phyloP scores from a whole-genome alignment of 2,329 filamentous ascomycete genomes.

The Ustilaginoidea virens region DNA sequence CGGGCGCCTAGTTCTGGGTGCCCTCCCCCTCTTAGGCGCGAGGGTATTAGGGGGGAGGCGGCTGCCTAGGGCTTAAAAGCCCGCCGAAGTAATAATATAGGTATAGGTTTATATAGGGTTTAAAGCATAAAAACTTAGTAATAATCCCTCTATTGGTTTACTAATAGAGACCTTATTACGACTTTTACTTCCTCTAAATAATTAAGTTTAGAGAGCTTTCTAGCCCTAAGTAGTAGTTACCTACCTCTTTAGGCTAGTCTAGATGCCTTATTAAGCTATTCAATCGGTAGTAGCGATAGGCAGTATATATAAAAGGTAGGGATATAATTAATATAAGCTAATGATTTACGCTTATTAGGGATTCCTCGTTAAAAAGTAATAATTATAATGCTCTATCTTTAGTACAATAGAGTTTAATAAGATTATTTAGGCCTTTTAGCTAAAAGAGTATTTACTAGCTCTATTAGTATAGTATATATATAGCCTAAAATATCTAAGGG shows the following conservation, averaged over 20 bases:
- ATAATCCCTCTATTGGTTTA: constrained; percentile 2
- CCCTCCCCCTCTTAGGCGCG: too few species aligned
- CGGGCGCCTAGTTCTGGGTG: too few species aligned
- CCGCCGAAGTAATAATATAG: background rate
- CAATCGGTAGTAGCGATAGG: background rate
- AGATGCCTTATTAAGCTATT: constrained; percentile 2
- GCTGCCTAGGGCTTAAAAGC: too few species aligned
- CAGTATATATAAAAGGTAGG: background rate
- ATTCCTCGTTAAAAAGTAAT: too few species aligned
- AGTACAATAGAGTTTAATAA: constrained; percentile 1
- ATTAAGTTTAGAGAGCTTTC: constrained; percentile 5
- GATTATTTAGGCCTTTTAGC: background rate
- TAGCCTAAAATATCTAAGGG: constrained; percentile 2
- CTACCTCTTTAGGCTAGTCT: constrained; percentile 4
- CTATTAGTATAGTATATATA: background rate
- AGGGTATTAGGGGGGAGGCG: too few species aligned
- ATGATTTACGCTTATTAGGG: background rate
- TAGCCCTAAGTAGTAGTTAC: constrained; percentile 3
- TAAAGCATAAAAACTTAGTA: background rate
- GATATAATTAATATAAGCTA: background rate
- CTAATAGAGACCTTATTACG: constrained; percentile 4
- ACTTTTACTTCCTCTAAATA: constrained; percentile 6
- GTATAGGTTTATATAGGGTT: background rate
- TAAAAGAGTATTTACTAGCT: background rate
- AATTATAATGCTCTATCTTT: background rate